These are phyloP conservation scores for Phytophthora boehmeriae DNA, from an alignment of 352 stramenopile genomes.

Conservation along the genomic window DNA sequence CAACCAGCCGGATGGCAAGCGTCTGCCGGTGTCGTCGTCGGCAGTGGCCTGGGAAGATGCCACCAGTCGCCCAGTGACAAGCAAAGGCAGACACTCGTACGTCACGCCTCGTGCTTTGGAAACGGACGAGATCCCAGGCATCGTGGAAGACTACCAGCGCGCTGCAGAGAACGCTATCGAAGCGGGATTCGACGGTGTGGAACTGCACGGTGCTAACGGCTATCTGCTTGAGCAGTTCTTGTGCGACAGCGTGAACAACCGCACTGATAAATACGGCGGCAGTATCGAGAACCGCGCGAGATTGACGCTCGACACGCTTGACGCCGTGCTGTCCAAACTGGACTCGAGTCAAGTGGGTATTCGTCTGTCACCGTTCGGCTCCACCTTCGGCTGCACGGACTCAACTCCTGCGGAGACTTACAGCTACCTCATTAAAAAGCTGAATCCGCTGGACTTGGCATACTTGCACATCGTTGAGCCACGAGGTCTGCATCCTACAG, in stretches of 20 bases:
- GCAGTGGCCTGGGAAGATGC: conserved; percentile 23
- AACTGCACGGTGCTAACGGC: conserved; percentile 33
- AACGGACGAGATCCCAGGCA: conserved; percentile 69
- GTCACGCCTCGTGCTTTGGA: conserved; percentile 64
- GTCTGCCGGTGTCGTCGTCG: conserved; percentile 51
- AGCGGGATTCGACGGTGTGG: conserved; percentile 34
- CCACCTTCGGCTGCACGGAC: conserved; percentile 39
- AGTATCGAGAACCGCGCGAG: conserved; percentile 76
- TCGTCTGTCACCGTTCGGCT: conserved; percentile 36
- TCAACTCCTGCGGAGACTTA: conserved; percentile 45
- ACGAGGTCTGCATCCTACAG: conserved; percentile 32
- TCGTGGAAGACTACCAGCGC: conserved; percentile 30
- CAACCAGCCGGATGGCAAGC: conserved; percentile 56
- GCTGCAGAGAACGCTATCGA: conserved; percentile 25
- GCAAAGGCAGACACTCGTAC: conserved; percentile 33
- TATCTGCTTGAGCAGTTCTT: conserved; percentile 42
- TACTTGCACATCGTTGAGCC: conserved; percentile 64
- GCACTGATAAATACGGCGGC: conserved; percentile 53
- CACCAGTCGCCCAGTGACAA: conserved; percentile 29
- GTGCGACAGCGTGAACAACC: conserved; percentile 29
- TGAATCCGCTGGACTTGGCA: conserved; percentile 43
- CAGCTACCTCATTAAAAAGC: conserved; percentile 36
- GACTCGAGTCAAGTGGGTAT: conserved; percentile 40
- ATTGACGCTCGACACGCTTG: conserved; percentile 67
- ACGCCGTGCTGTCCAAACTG: conserved; percentile 38